These are phyloP conservation scores for Rhizophagus sp. DNA, from an alignment of 192 early-diverging fungal species.

Conservation along the genomic window DNA sequence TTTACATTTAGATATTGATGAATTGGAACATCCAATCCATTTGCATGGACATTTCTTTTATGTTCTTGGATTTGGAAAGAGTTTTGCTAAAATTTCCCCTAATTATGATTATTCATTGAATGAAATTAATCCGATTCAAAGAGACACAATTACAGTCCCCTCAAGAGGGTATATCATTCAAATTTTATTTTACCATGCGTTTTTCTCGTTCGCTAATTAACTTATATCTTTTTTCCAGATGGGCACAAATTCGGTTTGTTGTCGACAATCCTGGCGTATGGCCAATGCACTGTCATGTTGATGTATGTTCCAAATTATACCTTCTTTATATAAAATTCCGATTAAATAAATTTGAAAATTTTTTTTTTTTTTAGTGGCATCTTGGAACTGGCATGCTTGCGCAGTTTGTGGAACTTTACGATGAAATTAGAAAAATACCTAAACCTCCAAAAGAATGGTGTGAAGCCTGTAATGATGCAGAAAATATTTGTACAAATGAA, in stretches of 20 bases:
- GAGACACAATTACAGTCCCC: constrained; percentile 67
- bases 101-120: constrained; percentile 34
- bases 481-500: too few species aligned
- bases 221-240: neutral
- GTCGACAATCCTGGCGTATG: constrained; percentile 45
- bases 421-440: too few species aligned
- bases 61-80: constrained; percentile 51
- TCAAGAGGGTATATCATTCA: neutral
- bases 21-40: constrained; percentile 66
- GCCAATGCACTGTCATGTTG: constrained; percentile 49
- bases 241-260: constrained; percentile 39
- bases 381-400: constrained; percentile 43
- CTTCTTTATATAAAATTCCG: neutral
- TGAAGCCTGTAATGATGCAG: too few species aligned
- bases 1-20: constrained; percentile 39
- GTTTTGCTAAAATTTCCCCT: neutral
- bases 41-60: constrained; percentile 72
- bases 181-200: neutral
- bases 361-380: constrained; percentile 38
- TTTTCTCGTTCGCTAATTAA: neutral
- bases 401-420: constrained; percentile 38
- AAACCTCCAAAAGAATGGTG: too few species aligned
- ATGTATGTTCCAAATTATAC: constrained; percentile 47
- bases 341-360: neutral
- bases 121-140: constrained; percentile 45